Conservation (phyloP, 805 yeast species). For the Barnettozyma vustinii region DNA sequence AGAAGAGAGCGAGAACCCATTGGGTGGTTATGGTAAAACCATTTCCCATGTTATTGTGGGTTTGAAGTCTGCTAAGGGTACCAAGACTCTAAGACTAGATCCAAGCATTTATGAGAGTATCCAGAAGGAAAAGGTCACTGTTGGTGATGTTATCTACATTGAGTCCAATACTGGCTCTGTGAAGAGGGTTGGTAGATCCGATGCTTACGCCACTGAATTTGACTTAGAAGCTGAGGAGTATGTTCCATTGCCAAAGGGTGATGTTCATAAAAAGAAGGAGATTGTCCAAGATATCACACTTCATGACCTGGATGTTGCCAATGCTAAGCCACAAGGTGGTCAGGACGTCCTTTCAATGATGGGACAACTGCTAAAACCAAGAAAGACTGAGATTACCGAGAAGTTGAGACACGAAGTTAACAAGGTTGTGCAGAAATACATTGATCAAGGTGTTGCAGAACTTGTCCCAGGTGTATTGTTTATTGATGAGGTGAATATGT, state of each 20-base stretch:
- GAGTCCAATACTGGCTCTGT: constrained; percentile 98
- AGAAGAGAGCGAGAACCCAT: constrained; percentile 92
- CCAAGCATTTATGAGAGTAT: constrained; percentile 91
- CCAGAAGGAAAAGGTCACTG: constrained; percentile 88
- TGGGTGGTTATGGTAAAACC: constrained; percentile 97
- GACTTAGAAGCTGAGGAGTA: constrained; percentile 98
- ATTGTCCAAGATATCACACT: constrained; percentile 95
- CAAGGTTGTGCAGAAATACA: constrained; percentile 91
- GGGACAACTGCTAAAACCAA: constrained; percentile 95
- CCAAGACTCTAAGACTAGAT: constrained; percentile 82
- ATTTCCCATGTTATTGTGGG: constrained; percentile 93
- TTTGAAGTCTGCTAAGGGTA: constrained; percentile 85
- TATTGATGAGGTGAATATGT: constrained; percentile 98
- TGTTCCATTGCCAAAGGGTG: constrained; percentile 98
- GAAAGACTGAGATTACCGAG: constrained; percentile 95
- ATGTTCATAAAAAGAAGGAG: constrained; percentile 96
- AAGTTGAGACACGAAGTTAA: constrained; percentile 91
- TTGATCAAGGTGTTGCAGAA: constrained; percentile 97
- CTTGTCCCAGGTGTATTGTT: constrained; percentile 95
- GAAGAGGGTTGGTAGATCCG: constrained; percentile 96
- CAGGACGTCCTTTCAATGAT: constrained; percentile 93
- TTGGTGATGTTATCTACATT: constrained; percentile 95
- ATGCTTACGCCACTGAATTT: constrained; percentile 96
- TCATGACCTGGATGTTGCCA: constrained; percentile 94
- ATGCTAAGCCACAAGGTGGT: constrained; percentile 95